Percentiles rank a stretch among this genome's conserved stretches.
Evolutionary conservation across 2,329 filamentous ascomycete species (phyloP).

Genomic region (Penicillium capsulatum): DNA sequence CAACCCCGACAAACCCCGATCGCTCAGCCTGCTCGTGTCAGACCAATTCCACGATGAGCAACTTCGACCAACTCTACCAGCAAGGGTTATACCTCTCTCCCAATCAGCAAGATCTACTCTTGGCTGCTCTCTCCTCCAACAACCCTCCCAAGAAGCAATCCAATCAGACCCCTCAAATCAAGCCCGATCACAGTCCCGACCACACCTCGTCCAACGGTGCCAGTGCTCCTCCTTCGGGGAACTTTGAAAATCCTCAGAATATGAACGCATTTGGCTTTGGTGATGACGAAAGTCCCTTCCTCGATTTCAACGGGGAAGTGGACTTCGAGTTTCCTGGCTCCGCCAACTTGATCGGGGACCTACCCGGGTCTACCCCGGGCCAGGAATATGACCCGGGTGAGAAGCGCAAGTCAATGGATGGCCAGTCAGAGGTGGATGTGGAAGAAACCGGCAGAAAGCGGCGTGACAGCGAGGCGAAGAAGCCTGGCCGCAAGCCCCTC

Average conservation of each 20-base stretch:
- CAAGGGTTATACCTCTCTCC: slow-evolving; percentile 66
- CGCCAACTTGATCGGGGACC: slow-evolving; percentile 69
- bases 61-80: slow-evolving; percentile 40
- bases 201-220: slow-evolving; percentile 46
- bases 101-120: slow-evolving; percentile 71
- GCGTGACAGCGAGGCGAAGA: slow-evolving; percentile 82
- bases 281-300: slow-evolving; percentile 69
- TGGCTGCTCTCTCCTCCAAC: slow-evolving; percentile 72
- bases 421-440: slow-evolving; percentile 57
- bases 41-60: slow-evolving; percentile 30
- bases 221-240: slow-evolving; percentile 28
- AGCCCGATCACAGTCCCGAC: slow-evolving; percentile 29
- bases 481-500: slow-evolving; percentile 90
- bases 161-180: slow-evolving; percentile 21
- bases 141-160: slow-evolving; percentile 39
- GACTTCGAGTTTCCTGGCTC: slow-evolving; percentile 66
- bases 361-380: slow-evolving; percentile 51
- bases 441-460: slow-evolving; percentile 64
- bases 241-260: slow-evolving; percentile 36
- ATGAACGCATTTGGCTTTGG: slow-evolving; percentile 50
- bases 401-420: slow-evolving; percentile 54
- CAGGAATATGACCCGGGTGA: slow-evolving; percentile 55
- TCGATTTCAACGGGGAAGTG: slow-evolving; percentile 77
- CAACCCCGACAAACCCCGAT: background rate
- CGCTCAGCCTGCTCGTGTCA: background rate